A percentile compares a stretch with the other conserved stretches of the same genome.
Conservation (phyloP, 2,329 filamentous ascomycete species). For the Ilyonectria destructans region DNA sequence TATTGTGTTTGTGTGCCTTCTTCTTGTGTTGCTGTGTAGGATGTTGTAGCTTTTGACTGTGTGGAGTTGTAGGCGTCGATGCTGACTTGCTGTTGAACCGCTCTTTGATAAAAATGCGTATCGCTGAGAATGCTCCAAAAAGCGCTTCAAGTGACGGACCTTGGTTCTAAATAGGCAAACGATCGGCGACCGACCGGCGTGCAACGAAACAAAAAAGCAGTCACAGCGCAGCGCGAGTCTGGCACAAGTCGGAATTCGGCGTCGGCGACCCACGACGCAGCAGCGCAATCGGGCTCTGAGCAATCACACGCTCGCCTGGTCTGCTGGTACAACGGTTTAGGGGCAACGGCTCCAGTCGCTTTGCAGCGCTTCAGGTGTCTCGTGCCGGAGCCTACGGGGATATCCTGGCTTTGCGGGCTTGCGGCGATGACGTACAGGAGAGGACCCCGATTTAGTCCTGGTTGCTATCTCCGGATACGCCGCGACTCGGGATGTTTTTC, state of each 20-base stretch:
- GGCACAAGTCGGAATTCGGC: slow-evolving; percentile 30
- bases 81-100: neutral
- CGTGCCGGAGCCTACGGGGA: slow-evolving; percentile 34
- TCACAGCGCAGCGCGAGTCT: slow-evolving; percentile 1
- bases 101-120: neutral
- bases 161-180: slow-evolving; percentile 23
- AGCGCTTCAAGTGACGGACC: slow-evolving; percentile 3
- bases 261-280: slow-evolving; percentile 7
- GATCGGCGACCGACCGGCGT: slow-evolving; percentile 22
- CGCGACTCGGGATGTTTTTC: slow-evolving; percentile 1
- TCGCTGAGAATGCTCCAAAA: slow-evolving; percentile 3
- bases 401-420: slow-evolving; percentile 25
- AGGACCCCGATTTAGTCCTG: neutral
- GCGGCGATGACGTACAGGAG: slow-evolving; percentile 34
- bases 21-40: neutral
- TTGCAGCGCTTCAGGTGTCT: slow-evolving; percentile 28
- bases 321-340: neutral
- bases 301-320: slow-evolving; percentile 30
- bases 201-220: neutral
- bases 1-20: neutral
- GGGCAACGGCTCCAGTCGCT: slow-evolving; percentile 21
- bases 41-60: too few relatives aligned
- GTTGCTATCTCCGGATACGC: neutral
- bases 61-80: neutral
- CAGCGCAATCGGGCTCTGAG: slow-evolving; percentile 1